phyloP scores from a whole-genome alignment of 2,329 filamentous ascomycete species.

The Alternaria burnsii region DNA sequence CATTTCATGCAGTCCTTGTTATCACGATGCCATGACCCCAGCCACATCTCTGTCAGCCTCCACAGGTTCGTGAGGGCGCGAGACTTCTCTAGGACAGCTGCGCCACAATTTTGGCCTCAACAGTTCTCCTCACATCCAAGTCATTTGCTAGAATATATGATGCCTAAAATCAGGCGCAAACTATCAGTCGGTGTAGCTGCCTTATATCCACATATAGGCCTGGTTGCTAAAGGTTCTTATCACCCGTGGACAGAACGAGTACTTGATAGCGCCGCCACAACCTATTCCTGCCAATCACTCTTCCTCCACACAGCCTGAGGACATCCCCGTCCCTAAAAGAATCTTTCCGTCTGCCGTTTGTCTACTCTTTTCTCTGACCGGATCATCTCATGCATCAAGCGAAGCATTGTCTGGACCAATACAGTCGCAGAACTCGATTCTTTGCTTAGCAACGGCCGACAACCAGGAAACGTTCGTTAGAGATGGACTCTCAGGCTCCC shows the following conservation, averaged over 20 bases:
- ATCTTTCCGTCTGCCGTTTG: neutral
- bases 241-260: neutral
- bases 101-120: slow-evolving; percentile 23
- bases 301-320: neutral
- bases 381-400: slow-evolving; percentile 19
- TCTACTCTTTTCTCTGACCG: slow-evolving; percentile 4
- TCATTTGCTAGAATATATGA: neutral
- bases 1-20: neutral
- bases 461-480: neutral
- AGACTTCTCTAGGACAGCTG: slow-evolving; percentile 4
- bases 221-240: neutral
- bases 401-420: slow-evolving; percentile 6
- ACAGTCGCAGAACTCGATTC: slow-evolving; percentile 12
- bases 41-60: slow-evolving; percentile 11
- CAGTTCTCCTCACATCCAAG: neutral
- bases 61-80: neutral
- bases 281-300: neutral
- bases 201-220: neutral
- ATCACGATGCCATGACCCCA: slow-evolving; percentile 1
- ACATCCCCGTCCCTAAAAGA: neutral
- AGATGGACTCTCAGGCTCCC: slow-evolving; percentile 15
- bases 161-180: slow-evolving; percentile 17
- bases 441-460: slow-evolving; percentile 6
- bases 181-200: neutral
- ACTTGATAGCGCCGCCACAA: slow-evolving; percentile 1